phyloP scores from a whole-genome alignment of 306 rosid species.

The Argentina anserina region DNA sequence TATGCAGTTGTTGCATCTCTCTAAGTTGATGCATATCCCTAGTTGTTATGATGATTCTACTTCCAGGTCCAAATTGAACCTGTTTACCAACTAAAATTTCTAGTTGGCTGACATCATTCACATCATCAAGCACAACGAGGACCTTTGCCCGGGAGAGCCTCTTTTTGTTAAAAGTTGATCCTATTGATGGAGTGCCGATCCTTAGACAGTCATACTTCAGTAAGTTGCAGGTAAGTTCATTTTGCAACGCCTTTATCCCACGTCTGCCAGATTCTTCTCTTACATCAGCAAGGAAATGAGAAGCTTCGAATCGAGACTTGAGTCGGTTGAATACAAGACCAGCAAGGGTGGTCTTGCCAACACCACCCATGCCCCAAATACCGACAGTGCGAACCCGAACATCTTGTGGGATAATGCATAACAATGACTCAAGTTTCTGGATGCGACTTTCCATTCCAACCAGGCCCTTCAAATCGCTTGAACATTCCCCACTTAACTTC shows the following conservation, averaged over 20 bases:
- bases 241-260: slow-evolving; percentile 3
- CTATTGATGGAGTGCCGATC: not conserved
- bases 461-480: too few species aligned
- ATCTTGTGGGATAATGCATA: too few species aligned
- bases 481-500: too few species aligned
- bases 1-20: not conserved
- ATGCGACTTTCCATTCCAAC: too few species aligned
- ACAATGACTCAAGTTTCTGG: too few species aligned
- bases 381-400: too few species aligned
- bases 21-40: not conserved
- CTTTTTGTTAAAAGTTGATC: not conserved
- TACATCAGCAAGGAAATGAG: not conserved
- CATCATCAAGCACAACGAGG: slow-evolving; percentile 16
- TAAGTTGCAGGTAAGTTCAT: not conserved
- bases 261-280: not conserved
- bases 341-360: not conserved
- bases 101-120: slow-evolving; percentile 11
- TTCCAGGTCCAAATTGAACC: slow-evolving; percentile 4
- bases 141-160: not conserved
- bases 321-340: not conserved
- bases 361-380: too few species aligned
- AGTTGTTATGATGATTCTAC: not conserved
- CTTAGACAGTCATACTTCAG: not conserved
- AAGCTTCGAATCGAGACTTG: not conserved
- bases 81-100: not conserved